Percentiles rank a stretch among this genome's conserved stretches.
phyloP scores from a whole-genome alignment of 2,329 filamentous ascomycete genomes.

The Erysiphe pulchra region DNA sequence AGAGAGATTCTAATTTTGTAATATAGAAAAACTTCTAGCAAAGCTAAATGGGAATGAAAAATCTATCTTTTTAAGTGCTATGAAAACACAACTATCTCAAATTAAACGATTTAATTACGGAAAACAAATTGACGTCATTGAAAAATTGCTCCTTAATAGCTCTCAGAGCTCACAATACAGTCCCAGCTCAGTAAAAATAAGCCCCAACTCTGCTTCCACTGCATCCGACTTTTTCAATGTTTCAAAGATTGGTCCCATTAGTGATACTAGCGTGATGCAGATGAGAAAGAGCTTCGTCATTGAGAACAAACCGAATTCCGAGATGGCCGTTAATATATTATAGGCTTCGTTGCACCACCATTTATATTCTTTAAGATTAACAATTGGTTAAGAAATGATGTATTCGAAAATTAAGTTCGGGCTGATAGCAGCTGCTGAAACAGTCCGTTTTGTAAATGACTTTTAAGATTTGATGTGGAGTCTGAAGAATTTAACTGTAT shows the following conservation, averaged over 20 bases:
- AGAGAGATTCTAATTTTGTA: conserved; percentile 1
- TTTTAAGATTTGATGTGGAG: no score
- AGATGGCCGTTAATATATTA: no score
- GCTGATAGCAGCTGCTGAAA: no score
- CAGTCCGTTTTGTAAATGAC: no score
- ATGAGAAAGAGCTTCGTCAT: no score
- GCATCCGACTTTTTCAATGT: conserved; percentile 12
- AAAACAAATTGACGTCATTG: conserved; percentile 40
- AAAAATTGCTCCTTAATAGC: conserved; percentile 22
- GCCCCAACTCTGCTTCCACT: conserved; percentile 34
- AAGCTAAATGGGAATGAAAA: conserved; percentile 33
- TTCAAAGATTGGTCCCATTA: neutral
- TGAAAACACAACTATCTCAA: conserved; percentile 32
- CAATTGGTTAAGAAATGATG: no score
- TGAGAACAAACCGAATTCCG: no score
- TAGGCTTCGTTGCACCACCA: no score
- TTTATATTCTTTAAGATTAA: no score
- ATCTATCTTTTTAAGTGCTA: conserved; percentile 31
- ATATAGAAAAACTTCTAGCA: conserved; percentile 54
- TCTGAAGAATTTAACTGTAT: no score
- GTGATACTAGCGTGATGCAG: neutral
- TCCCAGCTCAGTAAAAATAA: conserved; percentile 16
- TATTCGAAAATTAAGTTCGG: no score
- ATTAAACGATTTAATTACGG: conserved; percentile 38
- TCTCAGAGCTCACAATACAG: conserved; percentile 5